phyloP scores from a whole-genome alignment of 805 yeast genomes.

The Candida boleticola region DNA sequence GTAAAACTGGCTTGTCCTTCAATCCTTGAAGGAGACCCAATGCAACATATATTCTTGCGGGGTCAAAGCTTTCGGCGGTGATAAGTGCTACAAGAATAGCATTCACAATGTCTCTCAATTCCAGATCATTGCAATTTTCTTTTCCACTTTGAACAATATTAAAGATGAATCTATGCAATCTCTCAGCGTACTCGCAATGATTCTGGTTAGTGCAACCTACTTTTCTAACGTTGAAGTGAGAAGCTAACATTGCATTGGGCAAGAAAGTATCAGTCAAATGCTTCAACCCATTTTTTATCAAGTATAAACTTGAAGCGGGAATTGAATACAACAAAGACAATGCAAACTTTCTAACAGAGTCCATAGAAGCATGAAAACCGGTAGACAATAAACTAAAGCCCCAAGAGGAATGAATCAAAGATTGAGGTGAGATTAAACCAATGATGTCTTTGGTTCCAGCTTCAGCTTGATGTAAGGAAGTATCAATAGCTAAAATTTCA shows the following conservation, averaged over 20 bases:
- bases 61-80: slow-evolving; percentile 58
- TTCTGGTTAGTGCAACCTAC: slow-evolving; percentile 23
- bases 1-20: slow-evolving; percentile 19
- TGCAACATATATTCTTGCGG: slow-evolving; percentile 61
- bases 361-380: slow-evolving; percentile 75
- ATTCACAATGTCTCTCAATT: slow-evolving; percentile 20
- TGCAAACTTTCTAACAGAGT: slow-evolving; percentile 67
- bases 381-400: slow-evolving; percentile 69
- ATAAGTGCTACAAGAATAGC: slow-evolving; percentile 45
- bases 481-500: slow-evolving; percentile 80
- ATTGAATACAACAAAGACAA: slow-evolving; percentile 55
- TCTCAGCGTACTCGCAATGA: slow-evolving; percentile 59
- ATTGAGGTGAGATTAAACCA: slow-evolving; percentile 46
- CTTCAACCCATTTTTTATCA: slow-evolving; percentile 32
- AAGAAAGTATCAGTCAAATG: slow-evolving; percentile 50
- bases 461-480: slow-evolving; percentile 81
- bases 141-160: slow-evolving; percentile 21
- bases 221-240: slow-evolving; percentile 49
- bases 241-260: slow-evolving; percentile 62
- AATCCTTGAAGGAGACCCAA: slow-evolving; percentile 60
- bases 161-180: slow-evolving; percentile 45
- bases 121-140: slow-evolving; percentile 22
- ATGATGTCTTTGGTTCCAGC: slow-evolving; percentile 70
- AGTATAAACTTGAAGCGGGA: slow-evolving; percentile 40
- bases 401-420: slow-evolving; percentile 66